A percentile compares a stretch with the other conserved stretches of the same genome.
These are phyloP conservation scores for Theobroma grandiflorum DNA, from an alignment of 441 rosid genomes.

Conservation along the genomic window DNA sequence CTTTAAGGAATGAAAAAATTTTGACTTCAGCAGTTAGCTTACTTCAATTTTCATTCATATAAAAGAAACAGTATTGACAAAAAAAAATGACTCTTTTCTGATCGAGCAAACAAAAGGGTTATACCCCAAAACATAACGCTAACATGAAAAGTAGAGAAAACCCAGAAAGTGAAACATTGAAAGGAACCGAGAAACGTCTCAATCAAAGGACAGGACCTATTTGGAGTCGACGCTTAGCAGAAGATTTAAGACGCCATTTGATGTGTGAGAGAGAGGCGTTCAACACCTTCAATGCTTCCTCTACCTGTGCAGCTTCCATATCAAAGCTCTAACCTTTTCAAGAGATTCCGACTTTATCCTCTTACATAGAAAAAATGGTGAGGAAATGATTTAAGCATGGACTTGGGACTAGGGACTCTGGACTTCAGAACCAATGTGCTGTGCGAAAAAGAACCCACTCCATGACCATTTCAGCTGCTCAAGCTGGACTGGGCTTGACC, in stretches of 20 bases:
- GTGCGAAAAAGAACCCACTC: no score
- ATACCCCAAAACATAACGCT: constrained; percentile 6
- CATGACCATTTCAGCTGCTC: no score
- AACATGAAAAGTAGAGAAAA: not conserved
- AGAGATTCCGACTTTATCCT: not conserved
- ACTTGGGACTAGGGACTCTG: no score
- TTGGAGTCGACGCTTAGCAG: constrained; percentile 75
- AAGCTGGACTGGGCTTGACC: no score
- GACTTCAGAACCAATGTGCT: no score
- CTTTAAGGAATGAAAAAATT: not conserved
- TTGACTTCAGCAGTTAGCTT: not conserved
- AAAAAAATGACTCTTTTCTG: not conserved
- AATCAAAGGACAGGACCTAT: constrained; percentile 50
- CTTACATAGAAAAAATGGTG: not conserved
- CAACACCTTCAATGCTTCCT: constrained; percentile 59
- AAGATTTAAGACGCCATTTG: constrained; percentile 81
- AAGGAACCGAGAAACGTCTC: not conserved
- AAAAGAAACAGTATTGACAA: not conserved
- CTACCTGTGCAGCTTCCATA: constrained; percentile 55
- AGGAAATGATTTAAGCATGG: no score
- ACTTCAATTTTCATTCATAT: not conserved
- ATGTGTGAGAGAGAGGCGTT: constrained; percentile 56
- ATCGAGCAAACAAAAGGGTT: not conserved
- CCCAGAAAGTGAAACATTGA: constrained; percentile 17
- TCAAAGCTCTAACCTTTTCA: not conserved